Base-by-base conservation (phyloP, 148 eudicot species). In the Hydrangea macrophylla region DNA sequence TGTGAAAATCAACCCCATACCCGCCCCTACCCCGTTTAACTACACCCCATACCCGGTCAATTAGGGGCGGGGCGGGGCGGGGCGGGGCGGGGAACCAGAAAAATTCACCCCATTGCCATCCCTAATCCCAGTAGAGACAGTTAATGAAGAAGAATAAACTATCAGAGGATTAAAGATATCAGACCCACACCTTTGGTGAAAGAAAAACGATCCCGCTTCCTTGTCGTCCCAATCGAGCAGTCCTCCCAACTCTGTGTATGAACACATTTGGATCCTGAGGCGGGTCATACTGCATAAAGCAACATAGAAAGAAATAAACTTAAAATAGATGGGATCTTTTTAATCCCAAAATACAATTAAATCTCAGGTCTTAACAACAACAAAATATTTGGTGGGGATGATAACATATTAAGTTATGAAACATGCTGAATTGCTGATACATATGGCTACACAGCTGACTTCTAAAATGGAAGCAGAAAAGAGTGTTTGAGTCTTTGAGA, bases 201-300 rank as follows among this genome's bases (percentile, higher is more conserved):
- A 94, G 73, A 71, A 90, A 94, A 37, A 90, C 86, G 13, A 94
- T 78, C 24, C 96, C 78, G 73, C 79, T 88, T 60, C 98, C 98
- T 77, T 84, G 78, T 60, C 88, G 82, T 45, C 98, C 98, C 84
- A 94, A 54, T 66, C 98, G 89, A 77, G 98, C 97, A 71, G 98
- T 94, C 69, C 97, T 78, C 33, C 97, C 98, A 56, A 85, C 97
- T 86, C 97, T 90, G 78, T 94, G 98, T 72, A 90, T 42, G 40
- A 90, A 94, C 72, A 88, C 85, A 78, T 88, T 82, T 25, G 97
- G 97, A 80, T 94, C 97, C 74, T 90, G 97, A 56, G 97, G 98
- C 22, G 97, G 98, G 60, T 94, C 98, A 74, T 85, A 94, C 98
- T 94, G 92, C 76, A 81, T 12, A 58, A n/a, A 67, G 37, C 53